Evolutionary conservation across 805 yeast species (phyloP).

Genomic region (Huiozyma sinensis): DNA sequence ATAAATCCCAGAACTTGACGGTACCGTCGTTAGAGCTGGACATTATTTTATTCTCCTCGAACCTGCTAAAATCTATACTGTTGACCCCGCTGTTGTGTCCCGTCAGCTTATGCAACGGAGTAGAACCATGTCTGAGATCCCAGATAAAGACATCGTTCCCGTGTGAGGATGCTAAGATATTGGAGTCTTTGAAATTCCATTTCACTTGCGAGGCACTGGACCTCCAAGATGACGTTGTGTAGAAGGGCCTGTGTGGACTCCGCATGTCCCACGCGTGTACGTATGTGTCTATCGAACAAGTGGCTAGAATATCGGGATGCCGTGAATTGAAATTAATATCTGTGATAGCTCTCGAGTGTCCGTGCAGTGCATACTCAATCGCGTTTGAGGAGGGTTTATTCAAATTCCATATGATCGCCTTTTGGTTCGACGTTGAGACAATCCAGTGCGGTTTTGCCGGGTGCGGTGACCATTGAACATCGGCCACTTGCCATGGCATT

Average conservation of each 20-base stretch:
- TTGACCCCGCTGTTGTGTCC: constrained; percentile 86
- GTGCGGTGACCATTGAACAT: constrained; percentile 97
- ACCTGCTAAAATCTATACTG: constrained; percentile 73
- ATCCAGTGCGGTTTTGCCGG: constrained; percentile 79
- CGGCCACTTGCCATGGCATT: constrained; percentile 97
- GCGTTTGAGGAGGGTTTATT: constrained; percentile 60
- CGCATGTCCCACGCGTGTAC: constrained; percentile 88
- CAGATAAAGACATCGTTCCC: constrained; percentile 72
- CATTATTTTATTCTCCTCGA: constrained; percentile 48
- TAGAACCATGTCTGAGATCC: constrained; percentile 79
- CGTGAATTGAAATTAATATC: constrained; percentile 88
- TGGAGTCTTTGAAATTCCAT: constrained; percentile 73
- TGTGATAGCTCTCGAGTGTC: constrained; percentile 87
- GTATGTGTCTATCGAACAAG: constrained; percentile 86
- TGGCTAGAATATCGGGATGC: constrained; percentile 79
- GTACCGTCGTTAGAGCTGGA: constrained; percentile 82
- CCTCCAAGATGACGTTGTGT: constrained; percentile 84
- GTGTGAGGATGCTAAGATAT: constrained; percentile 77
- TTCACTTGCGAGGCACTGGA: constrained; percentile 93
- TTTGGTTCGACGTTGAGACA: constrained; percentile 87
- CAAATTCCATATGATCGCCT: constrained; percentile 90
- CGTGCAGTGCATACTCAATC: constrained; percentile 77
- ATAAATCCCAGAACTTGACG: constrained; percentile 73
- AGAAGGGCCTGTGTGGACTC: constrained; percentile 60
- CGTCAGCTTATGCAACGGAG: constrained; percentile 52